Base-by-base conservation (phyloP, 768 basidiomycete species). In the Podaxis mareebaensis region DNA sequence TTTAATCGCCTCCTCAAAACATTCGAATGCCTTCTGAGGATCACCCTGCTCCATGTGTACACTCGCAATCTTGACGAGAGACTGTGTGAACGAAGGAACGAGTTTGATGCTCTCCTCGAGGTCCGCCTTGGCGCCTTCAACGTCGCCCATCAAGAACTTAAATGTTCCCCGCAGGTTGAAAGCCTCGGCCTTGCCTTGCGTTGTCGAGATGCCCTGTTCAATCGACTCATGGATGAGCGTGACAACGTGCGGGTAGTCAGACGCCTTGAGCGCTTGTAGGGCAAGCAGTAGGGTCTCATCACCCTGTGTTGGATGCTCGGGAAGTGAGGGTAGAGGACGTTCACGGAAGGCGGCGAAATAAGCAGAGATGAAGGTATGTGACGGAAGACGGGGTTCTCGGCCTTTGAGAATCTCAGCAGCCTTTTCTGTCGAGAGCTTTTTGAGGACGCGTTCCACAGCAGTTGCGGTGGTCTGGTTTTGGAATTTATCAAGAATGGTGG, bases 261-360 rank as follows among this genome's bases (percentile, higher is more conserved):
- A 83, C 0, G 95, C 94, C 17, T 83, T 84, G 38, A 98, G 86
- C 0, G 97, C 96, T 60, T 95, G 80, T 46, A 94, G 81, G 1
- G 92, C 92, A 10, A 94, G 81, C 42, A 86, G 72, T 20, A 99
- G 83, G 1, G 94, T 96, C 64, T 88, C 76, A 72, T 99, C 97
- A 3, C 95, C 97, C 40, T 84, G 84, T 0, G 88, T 82, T 0
- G 93, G 88, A 46, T 78, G 81, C 66, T 88, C 90, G 17, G 96
- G 93, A 42, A 96, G 67, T 13, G 60, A 2, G 54, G 48, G 24
- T 58, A 13, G 80, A 91, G 67, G 68, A 92, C 94, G 89, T 61
- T 89, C 80, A 67, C 97, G 88, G 90, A 99, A 99, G 8, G 97
- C 97, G 64, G 94, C 90, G 72, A 99, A 95, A 79, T 99, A 99